Conservation (phyloP, 352 stramenopile genomes). For the Phytopythium chamaehyphon region DNA sequence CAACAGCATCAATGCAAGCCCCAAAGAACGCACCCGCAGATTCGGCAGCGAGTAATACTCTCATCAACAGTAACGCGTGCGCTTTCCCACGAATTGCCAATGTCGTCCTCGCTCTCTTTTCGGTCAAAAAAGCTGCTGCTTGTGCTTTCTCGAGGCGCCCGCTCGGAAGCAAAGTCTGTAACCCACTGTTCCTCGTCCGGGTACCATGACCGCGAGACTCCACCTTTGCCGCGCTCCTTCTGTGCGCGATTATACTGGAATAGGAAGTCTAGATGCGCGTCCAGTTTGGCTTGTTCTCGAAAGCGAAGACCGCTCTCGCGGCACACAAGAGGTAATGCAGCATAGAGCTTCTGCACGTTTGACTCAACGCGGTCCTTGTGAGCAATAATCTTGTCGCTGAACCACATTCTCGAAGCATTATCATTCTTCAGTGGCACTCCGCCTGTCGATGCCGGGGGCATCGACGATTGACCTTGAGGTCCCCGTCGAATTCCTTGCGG, state of each 20-base stretch:
- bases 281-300: slow-evolving; percentile 67
- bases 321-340: slow-evolving; percentile 73
- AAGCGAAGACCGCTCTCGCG: slow-evolving; percentile 79
- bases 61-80: slow-evolving; percentile 77
- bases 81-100: slow-evolving; percentile 56
- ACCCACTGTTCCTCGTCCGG: slow-evolving; percentile 81
- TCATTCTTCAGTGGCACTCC: slow-evolving; percentile 14
- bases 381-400: slow-evolving; percentile 75
- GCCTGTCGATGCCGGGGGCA: not conserved
- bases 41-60: slow-evolving; percentile 72
- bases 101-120: slow-evolving; percentile 47
- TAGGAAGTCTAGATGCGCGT: slow-evolving; percentile 82
- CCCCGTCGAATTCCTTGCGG: too few relatives aligned
- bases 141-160: slow-evolving; percentile 56
- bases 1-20: not conserved
- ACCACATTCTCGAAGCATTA: slow-evolving; percentile 77
- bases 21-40: slow-evolving; percentile 55
- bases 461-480: too few relatives aligned
- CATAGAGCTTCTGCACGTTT: slow-evolving; percentile 85
- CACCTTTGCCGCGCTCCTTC: slow-evolving; percentile 79
- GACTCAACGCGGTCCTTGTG: slow-evolving; percentile 85
- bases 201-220: slow-evolving; percentile 81
- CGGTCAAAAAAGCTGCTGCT: slow-evolving; percentile 78
- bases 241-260: slow-evolving; percentile 84
- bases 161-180: slow-evolving; percentile 60